Evolutionary conservation across 306 rosid genomes (phyloP), one percentile per base, ranked within the genome.

Genomic region (Betula pendula): DNA sequence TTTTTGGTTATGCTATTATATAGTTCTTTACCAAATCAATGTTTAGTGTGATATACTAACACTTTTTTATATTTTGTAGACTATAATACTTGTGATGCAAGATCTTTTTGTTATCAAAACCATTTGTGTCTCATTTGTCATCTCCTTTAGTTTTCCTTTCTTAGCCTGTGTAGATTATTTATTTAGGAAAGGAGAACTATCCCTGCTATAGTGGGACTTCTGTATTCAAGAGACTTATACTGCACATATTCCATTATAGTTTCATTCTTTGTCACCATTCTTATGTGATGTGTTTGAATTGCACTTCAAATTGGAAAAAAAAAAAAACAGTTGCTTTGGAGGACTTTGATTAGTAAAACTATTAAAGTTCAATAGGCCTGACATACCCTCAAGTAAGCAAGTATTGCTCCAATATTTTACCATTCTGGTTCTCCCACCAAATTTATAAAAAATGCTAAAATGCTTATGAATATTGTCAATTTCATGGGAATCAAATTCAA

Each of bases 331-430:
- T 27, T n/a, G 3, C 27, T 53, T 53, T 53, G 24, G 24, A 19
- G 42, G 42, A 62, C 40, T 62, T 62, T 15, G 68, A 62, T 58
- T 13, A 22, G 68, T 62, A 62, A 60, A 58, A 29, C 66, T 58
- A 27, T 13, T 8, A 15, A 27, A 58, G 66, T 13, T 58, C 3
- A 2, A 13, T 15, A 1, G 68, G 14, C n/a, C 22, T 27, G 43
- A 62, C 43, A 60, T 14, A 31, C 13, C 15, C 35, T 52, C 11
- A n/a, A 6, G 58, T 52, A 17, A 52, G 14, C 45, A 42, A 42
- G 45, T 42, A 42, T 42, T 17, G 55, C 55, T 50, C 12, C 55
- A 50, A 50, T 50, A 50, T 50, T 50, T 2, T 50, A 50, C 9
- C 2, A 50, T 19, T 50, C 55, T 9, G 10, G 3, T 50, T 8